These are phyloP conservation scores for Alternaria rosae DNA, from an alignment of 2,329 filamentous ascomycete genomes.

Conservation along the genomic window DNA sequence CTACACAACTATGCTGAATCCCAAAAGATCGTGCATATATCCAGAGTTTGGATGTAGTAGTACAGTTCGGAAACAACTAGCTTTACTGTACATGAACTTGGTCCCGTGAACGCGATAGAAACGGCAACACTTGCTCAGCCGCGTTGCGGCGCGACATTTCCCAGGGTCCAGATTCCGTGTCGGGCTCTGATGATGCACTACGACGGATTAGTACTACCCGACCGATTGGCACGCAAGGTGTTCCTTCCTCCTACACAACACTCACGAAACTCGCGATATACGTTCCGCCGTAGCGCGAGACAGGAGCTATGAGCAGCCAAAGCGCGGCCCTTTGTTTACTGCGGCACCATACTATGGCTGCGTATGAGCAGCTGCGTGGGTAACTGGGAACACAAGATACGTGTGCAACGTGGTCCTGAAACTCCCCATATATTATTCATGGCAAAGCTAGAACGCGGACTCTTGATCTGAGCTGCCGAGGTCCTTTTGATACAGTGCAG, in stretches of 20 bases:
- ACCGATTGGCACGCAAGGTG: neutral
- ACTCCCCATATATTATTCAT: neutral
- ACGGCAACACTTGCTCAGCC: neutral
- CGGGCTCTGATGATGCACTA: neutral
- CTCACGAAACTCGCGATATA: neutral
- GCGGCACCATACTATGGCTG: neutral
- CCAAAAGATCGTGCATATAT: neutral
- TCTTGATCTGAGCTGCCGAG: neutral
- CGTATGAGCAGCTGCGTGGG: neutral
- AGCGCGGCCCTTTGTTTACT: neutral
- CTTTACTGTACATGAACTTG: neutral
- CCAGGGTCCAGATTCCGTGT: constrained; percentile 9
- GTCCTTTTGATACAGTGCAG: neutral
- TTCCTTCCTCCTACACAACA: neutral
- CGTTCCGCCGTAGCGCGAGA: neutral
- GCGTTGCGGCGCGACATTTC: neutral
- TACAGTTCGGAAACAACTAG: neutral
- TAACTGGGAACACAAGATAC: neutral
- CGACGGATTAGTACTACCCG: neutral
- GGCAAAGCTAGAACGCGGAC: neutral
- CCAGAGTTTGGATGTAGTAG: neutral
- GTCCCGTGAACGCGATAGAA: neutral
- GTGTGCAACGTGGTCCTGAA: neutral
- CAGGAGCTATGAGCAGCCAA: neutral
- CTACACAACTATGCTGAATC: neutral